Percentiles rank a stretch among this genome's conserved stretches.
Conservation (phyloP, 768 basidiomycete genomes). For the Coprinellus aureogranulatus region DNA sequence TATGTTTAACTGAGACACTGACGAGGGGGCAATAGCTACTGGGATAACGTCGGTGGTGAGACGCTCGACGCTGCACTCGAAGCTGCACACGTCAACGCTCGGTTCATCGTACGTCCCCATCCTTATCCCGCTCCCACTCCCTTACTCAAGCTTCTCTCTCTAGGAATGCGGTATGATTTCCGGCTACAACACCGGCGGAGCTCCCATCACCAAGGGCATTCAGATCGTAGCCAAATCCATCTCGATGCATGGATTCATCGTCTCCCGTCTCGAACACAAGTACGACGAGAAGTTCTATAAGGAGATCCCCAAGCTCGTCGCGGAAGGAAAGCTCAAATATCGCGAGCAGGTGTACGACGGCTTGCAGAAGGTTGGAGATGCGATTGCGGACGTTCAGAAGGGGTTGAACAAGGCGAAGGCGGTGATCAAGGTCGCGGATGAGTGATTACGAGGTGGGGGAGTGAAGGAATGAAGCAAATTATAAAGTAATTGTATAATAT, state of each 20-base stretch:
- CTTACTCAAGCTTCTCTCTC: no score
- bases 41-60: slow-evolving; percentile 51
- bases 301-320: slow-evolving; percentile 34
- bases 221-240: slow-evolving; percentile 40
- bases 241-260: slow-evolving; percentile 44
- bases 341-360: slow-evolving; percentile 36
- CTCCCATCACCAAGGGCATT: slow-evolving; percentile 34
- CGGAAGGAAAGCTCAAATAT: slow-evolving; percentile 37
- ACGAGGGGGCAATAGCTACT: slow-evolving; percentile 5
- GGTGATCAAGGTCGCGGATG: slow-evolving; percentile 25
- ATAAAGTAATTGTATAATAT: not conserved
- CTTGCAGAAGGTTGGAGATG: slow-evolving; percentile 36
- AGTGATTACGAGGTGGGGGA: slow-evolving; percentile 1
- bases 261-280: slow-evolving; percentile 26
- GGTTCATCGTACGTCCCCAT: slow-evolving; percentile 44
- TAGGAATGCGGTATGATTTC: slow-evolving; percentile 44
- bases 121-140: no score
- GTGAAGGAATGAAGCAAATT: not conserved
- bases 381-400: slow-evolving; percentile 30
- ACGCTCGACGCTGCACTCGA: slow-evolving; percentile 32
- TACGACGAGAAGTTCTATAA: slow-evolving; percentile 35
- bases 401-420: slow-evolving; percentile 26
- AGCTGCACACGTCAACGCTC: slow-evolving; percentile 35
- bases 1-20: not conserved
- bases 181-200: slow-evolving; percentile 32